Evolutionary conservation across 305 asterid species (phyloP), one percentile per base, ranked within the genome.

Genomic region (Withania somnifera): DNA sequence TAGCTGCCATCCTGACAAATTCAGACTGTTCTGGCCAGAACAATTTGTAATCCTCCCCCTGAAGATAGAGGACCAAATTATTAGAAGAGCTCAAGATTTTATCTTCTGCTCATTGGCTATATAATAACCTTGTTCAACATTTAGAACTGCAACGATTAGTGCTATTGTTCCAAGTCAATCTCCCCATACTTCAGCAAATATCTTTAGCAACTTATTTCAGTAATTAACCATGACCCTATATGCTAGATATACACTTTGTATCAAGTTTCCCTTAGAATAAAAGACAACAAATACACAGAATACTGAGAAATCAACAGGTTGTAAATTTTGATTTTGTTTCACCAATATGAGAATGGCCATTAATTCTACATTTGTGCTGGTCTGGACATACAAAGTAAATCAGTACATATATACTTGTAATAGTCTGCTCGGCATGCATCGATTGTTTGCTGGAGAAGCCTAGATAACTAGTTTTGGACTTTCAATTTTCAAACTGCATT

Each of bases 21-120:
- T 95, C 99, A 0, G 97, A 86, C 63, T 90, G 92, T 52, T 94
- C 97, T 6, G 99, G 99, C 99, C 99, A 95, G 83, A 94, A 90
- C 40, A 95, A 64, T 85, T 88, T 92, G 92, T 92, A 89, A 79
- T 92, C 97, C 88, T 95, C 99, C 13, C 99, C 98, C 99, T 95
- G 86, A 78, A 80, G 24, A 15, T 80, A 69, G 77, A 63, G 34
- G 42, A 63, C 26, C 63, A 19, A 26, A 61, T 60, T 79, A 28
- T 57, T 79, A 60, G 71, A 78, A 78, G 10, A 68, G 3, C 77
- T 57, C 14, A 42, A 3, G 20, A 20, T 47, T 42, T 69, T 69
- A 69, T 69, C 52, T 42, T 71, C 79, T 45, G 15, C 8, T 14
- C 9, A 71, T 47, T 73, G 42, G 58, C 15, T 73, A 45, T 47